phyloP scores from a whole-genome alignment of 148 eudicot species.

The Silene uniflora region DNA sequence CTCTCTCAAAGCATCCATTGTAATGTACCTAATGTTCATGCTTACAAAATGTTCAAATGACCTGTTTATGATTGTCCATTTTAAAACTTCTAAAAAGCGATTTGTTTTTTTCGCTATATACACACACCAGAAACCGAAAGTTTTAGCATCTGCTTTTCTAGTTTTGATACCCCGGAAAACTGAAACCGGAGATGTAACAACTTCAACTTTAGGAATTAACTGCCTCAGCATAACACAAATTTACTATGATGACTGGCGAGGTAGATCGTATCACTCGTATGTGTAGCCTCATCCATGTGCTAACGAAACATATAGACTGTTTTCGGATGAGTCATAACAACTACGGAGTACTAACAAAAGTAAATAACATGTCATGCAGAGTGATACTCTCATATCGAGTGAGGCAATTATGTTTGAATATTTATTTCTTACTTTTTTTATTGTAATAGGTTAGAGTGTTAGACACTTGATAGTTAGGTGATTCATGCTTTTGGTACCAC shows the following conservation, averaged over 20 bases:
- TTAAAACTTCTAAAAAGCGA: slow-evolving; percentile 25
- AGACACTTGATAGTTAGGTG: slow-evolving; percentile 4
- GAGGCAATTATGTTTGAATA: background rate
- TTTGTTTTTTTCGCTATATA: slow-evolving; percentile 18
- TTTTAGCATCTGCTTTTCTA: slow-evolving; percentile 19
- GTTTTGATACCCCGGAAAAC: slow-evolving; percentile 6
- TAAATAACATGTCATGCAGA: background rate
- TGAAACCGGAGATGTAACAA: background rate
- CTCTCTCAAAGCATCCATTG: slow-evolving; percentile 28
- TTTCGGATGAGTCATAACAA: background rate
- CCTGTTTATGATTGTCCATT: slow-evolving; percentile 39
- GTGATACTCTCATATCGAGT: background rate
- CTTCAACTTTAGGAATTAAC: background rate
- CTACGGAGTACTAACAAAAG: background rate
- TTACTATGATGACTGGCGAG: background rate
- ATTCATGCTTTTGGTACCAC: slow-evolving; percentile 23
- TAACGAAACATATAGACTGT: background rate
- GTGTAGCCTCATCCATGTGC: too few relatives aligned
- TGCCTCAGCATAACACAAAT: background rate
- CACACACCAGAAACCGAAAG: slow-evolving; percentile 29
- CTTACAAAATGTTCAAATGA: slow-evolving; percentile 37
- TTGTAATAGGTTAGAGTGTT: slow-evolving; percentile 8
- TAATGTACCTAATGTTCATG: slow-evolving; percentile 29
- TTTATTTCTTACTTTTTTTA: background rate
- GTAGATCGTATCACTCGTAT: background rate